Evolutionary conservation across 257 asterid genomes (phyloP).

Genomic region (Nyctanthes arbortristis): DNA sequence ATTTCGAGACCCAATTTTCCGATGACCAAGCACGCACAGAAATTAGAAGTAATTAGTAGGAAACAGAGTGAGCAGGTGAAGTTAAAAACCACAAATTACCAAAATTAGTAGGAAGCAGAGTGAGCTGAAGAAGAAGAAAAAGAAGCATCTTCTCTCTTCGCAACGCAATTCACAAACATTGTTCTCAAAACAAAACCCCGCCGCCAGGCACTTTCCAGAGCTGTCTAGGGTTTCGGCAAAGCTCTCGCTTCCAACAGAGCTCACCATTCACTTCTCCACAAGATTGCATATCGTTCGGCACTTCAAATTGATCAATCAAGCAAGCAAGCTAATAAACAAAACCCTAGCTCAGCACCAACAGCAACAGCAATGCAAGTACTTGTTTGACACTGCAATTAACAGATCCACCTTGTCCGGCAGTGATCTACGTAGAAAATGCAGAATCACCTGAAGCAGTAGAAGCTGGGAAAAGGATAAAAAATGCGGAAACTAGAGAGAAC

Average conservation of each 20-base stretch:
- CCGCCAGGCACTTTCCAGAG: constrained; percentile 31
- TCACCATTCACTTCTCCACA: constrained; percentile 44
- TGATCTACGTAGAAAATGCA: constrained; percentile 21
- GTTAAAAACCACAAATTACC: constrained; percentile 40
- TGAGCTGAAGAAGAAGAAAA: constrained; percentile 58
- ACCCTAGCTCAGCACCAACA: constrained; percentile 39
- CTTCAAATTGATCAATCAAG: constrained; percentile 13
- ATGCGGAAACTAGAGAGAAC: not conserved
- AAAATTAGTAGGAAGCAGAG: constrained; percentile 50
- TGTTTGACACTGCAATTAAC: constrained; percentile 24
- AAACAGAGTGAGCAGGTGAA: not conserved
- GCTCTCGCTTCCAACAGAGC: constrained; percentile 34
- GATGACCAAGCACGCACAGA: not conserved
- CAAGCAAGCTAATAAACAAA: constrained; percentile 15
- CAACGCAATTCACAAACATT: constrained; percentile 48
- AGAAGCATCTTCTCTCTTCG: constrained; percentile 71
- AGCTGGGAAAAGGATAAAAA: not conserved
- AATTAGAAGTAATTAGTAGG: not conserved
- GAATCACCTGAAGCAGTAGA: not conserved
- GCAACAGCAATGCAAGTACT: constrained; percentile 55
- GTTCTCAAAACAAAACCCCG: constrained; percentile 41
- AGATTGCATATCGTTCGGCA: constrained; percentile 43
- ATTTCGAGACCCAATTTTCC: not conserved
- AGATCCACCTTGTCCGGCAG: constrained; percentile 52
- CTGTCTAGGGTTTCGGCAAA: constrained; percentile 44